Base-by-base conservation (phyloP, 257 asterid genomes). In the Vinca minor region DNA sequence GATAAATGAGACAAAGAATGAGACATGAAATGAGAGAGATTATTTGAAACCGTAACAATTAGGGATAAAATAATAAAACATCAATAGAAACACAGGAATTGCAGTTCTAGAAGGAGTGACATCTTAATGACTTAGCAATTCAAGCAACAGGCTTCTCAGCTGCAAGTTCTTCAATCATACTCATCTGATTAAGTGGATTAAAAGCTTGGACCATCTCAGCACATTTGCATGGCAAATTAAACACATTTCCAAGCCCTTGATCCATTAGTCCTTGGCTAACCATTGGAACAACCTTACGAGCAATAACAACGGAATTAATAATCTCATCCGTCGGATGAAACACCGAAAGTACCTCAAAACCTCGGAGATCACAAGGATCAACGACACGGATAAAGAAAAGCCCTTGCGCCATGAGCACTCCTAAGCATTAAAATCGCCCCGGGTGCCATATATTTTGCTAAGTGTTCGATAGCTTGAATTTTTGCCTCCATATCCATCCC, bases 361-460 rank as follows among this genome's bases (percentile, higher is more conserved):
- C 95, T 41, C 73, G 69, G 0, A 88, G 81, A 52, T 83, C 91
- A 8, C 85, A 62, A 13, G 86, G 77, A 31, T 91, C 98, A 54
- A 91, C 83, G 46, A 88, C 88, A n/a, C 6, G 98, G 98, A 50
- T 88, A 88, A 3, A 91, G 78, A 38, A 88, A 91, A 12, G 84
- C 98, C 0, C 98, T 65, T 0, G 98, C 94, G 12, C 95, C 98
- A 6, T 91, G 98, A 10, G 98, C 96, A 65, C 95, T 86, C 77
- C 98, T 76, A 2, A 91, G 72, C 95, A 88, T 86, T 50, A 91
- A 78, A 8, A 85, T 50, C 8, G 91, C 95, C 15, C 98, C 96
- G 0, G 94, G 88, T 0, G 87, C 77, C 98, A 91, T 88, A 39
- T 70, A 58, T 66, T 69, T 76, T 0, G 78, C 84, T 64, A 91